Conservation (phyloP, 768 basidiomycete genomes). For the Cyathus striatus region DNA sequence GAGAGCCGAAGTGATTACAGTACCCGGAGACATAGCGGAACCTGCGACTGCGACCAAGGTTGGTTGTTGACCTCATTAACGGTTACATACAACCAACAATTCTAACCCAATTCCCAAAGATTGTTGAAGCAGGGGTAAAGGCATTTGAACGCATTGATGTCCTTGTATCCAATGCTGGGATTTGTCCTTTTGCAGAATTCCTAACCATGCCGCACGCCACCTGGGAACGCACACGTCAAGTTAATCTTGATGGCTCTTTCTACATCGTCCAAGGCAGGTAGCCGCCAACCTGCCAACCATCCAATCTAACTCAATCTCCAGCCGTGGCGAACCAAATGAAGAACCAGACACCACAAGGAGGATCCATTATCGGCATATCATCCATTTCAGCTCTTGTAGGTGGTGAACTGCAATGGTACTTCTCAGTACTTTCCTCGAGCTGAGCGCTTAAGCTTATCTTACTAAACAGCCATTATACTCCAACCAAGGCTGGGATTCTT, state of each 20-base stretch:
- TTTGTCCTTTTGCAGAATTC: slow-evolving; percentile 76
- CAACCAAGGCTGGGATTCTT: slow-evolving; percentile 75
- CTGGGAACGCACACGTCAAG: slow-evolving; percentile 62
- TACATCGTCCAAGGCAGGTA: slow-evolving; percentile 68
- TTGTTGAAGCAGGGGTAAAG: slow-evolving; percentile 55
- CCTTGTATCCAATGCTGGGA: slow-evolving; percentile 46
- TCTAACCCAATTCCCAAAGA: slow-evolving; percentile 30
- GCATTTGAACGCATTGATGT: slow-evolving; percentile 61
- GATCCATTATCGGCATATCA: slow-evolving; percentile 70
- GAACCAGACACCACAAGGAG: slow-evolving; percentile 60
- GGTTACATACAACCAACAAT: too few relatives aligned
- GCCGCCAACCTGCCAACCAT: too few relatives aligned
- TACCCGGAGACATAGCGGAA: slow-evolving; percentile 65
- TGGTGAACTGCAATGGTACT: slow-evolving; percentile 66
- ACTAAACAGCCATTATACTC: slow-evolving; percentile 59
- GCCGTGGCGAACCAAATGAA: slow-evolving; percentile 76
- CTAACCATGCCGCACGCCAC: slow-evolving; percentile 59
- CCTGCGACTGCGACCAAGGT: slow-evolving; percentile 53
- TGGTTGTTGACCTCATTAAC: neutral
- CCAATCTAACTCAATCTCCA: too few relatives aligned
- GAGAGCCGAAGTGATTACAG: slow-evolving; percentile 35
- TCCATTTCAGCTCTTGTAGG: slow-evolving; percentile 80
- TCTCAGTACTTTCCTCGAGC: slow-evolving; percentile 6
- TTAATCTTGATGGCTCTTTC: slow-evolving; percentile 76
- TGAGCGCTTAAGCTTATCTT: neutral